Evolutionary conservation across 345 rosid genomes (phyloP).

Genomic region (Eucalyptus sp.): DNA sequence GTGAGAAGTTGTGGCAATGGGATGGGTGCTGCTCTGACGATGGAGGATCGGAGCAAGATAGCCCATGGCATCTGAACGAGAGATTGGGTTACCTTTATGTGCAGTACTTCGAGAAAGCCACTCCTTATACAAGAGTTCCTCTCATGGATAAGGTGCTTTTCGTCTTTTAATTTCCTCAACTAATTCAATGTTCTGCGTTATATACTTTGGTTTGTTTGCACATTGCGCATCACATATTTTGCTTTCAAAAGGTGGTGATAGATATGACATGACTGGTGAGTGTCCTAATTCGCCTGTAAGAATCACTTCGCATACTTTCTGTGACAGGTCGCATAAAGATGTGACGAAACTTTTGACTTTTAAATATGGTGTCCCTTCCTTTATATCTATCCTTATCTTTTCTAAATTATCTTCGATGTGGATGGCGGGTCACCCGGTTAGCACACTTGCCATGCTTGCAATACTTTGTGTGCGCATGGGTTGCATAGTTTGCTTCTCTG

Average conservation of each 20-base stretch:
- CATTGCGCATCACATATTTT: neutral
- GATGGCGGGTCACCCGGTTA: neutral
- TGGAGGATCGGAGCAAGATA: conserved; percentile 70
- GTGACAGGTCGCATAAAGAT: neutral
- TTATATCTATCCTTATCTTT: neutral
- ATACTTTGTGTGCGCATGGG: neutral
- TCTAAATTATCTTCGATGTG: neutral
- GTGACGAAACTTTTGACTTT: neutral
- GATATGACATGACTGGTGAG: neutral
- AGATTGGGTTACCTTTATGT: conserved; percentile 68
- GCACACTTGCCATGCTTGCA: neutral
- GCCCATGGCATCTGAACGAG: conserved; percentile 49
- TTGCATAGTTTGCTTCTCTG: neutral
- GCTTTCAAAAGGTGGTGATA: neutral
- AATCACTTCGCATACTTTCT: neutral
- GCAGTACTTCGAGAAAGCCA: conserved; percentile 79
- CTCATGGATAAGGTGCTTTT: conserved; percentile 90
- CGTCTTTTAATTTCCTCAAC: neutral
- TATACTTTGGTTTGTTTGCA: neutral
- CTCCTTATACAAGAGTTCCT: conserved; percentile 95
- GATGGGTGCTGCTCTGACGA: conserved; percentile 87
- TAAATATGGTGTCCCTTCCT: neutral
- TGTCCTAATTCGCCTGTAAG: neutral
- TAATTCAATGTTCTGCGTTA: neutral
- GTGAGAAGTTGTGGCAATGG: conserved; percentile 70